Percentiles rank a stretch among this genome's conserved stretches.
These are phyloP conservation scores for Elaeis oleifera DNA, from an alignment of 202 grass and related monocot species.

Conservation along the genomic window DNA sequence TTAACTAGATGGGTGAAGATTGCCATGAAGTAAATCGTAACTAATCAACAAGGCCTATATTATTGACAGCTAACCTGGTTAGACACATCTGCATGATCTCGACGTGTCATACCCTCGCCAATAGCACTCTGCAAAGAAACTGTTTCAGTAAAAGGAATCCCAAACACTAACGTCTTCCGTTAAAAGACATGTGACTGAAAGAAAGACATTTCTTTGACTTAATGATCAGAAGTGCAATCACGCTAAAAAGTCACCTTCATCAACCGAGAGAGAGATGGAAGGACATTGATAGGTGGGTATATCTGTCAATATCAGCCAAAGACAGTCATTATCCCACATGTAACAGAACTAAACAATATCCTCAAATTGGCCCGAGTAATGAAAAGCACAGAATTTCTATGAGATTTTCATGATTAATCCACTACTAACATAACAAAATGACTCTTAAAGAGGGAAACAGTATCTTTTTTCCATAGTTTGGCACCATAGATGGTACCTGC, in stretches of 20 bases:
- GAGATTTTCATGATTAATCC: too few species aligned
- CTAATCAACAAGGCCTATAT: slow-evolving; percentile 2
- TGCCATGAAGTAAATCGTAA: not conserved
- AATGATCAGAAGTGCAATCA: too few species aligned
- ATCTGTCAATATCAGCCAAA: slow-evolving; percentile 46
- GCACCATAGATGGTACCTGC: slow-evolving; percentile 49
- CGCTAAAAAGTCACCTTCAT: slow-evolving; percentile 69
- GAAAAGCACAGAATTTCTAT: too few species aligned
- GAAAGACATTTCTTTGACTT: too few species aligned
- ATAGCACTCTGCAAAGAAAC: slow-evolving; percentile 83
- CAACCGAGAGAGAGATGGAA: slow-evolving; percentile 95
- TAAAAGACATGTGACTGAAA: too few species aligned
- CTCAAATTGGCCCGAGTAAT: not conserved
- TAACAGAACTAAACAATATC: not conserved
- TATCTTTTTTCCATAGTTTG: not conserved
- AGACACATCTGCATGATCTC: slow-evolving; percentile 96
- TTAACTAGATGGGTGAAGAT: slow-evolving; percentile 7
- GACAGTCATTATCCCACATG: not conserved
- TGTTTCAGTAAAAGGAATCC: too few species aligned
- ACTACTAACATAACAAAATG: too few species aligned
- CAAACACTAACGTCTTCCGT: too few species aligned
- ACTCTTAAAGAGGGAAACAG: too few species aligned
- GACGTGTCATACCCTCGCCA: slow-evolving; percentile 98
- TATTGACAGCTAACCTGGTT: slow-evolving; percentile 56
- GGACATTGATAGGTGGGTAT: slow-evolving; percentile 95